phyloP scores from a whole-genome alignment of 208 protist genomes.

The Leishmania amazonensis region DNA sequence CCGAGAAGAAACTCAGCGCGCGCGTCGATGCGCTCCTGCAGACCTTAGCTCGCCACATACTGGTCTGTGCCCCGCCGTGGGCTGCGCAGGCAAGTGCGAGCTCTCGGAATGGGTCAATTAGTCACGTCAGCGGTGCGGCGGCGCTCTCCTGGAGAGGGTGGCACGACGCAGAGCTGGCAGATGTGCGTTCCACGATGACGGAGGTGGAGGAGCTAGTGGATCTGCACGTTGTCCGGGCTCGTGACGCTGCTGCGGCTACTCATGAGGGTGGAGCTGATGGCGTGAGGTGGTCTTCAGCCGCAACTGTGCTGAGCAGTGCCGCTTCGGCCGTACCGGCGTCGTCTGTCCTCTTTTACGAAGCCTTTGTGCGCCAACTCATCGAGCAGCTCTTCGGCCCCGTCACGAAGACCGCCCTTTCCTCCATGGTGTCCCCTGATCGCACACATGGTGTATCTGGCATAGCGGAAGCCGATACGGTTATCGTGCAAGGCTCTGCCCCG shows the following conservation, averaged over 20 bases:
- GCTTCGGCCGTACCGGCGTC: not conserved
- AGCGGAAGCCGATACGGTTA: not conserved
- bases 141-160: not conserved
- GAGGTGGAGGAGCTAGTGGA: constrained; percentile 12
- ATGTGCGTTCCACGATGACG: constrained; percentile 5
- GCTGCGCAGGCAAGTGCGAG: not conserved
- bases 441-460: not conserved
- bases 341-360: constrained; percentile 1
- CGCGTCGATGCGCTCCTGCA: not conserved
- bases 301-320: not conserved
- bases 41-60: not conserved
- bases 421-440: not conserved
- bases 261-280: not conserved
- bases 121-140: not conserved
- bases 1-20: constrained; percentile 2
- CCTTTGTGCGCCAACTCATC: constrained; percentile 14
- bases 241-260: not conserved
- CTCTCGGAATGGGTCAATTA: not conserved
- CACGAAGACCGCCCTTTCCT: not conserved
- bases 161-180: constrained; percentile 7
- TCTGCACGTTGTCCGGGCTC: not conserved
- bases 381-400: not conserved
- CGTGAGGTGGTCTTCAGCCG: not conserved
- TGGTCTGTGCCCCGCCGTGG: not conserved
- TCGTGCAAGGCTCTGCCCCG: not conserved